phyloP scores from a whole-genome alignment of 176 grass and related monocot genomes.

The Aegilops speltoides region DNA sequence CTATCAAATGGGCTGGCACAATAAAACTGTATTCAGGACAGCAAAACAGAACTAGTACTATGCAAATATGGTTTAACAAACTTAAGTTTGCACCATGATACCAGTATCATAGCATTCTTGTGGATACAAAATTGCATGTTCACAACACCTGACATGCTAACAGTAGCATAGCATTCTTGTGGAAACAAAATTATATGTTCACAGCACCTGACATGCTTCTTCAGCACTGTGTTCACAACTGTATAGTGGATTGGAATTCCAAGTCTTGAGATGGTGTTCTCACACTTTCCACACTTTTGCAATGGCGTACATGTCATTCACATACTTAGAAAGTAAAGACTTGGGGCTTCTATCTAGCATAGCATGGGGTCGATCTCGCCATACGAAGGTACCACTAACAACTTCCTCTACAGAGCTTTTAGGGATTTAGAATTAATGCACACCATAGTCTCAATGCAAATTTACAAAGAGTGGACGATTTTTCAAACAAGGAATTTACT shows the following conservation, averaged over 20 bases:
- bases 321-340: not conserved
- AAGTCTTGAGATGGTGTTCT: not conserved
- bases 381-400: not conserved
- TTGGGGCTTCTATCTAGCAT: constrained; percentile 8
- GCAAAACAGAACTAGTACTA: not conserved
- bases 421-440: not conserved
- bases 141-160: not conserved
- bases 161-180: not conserved
- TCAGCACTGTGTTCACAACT: not conserved
- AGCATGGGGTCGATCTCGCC: not conserved
- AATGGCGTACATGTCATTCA: not conserved
- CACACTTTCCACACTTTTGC: not conserved
- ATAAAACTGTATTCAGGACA: not conserved
- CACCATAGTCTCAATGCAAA: not conserved
- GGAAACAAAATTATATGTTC: not conserved
- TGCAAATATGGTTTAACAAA: constrained; percentile 13
- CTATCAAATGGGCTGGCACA: not conserved
- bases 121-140: not conserved
- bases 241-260: not conserved
- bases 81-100: not conserved
- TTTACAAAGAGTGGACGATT: not conserved
- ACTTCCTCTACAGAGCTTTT: not conserved
- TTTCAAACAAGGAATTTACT: not conserved
- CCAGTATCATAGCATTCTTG: not conserved
- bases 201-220: not conserved